Percentiles rank a stretch among this genome's conserved stretches.
Evolutionary conservation across 768 basidiomycete genomes (phyloP).

Genomic region (Lentinula aciculospora): DNA sequence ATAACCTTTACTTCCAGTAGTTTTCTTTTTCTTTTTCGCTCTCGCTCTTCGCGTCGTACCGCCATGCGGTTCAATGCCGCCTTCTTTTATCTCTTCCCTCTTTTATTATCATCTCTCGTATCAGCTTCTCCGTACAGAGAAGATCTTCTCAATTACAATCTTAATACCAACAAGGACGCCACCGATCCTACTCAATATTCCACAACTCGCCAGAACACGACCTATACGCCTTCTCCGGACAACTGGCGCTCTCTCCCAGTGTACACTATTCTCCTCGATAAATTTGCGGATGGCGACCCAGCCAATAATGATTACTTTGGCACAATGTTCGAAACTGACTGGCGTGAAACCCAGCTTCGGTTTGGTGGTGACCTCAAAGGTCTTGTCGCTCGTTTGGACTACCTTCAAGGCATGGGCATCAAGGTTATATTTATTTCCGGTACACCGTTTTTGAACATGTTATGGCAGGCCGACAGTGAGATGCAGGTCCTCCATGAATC

Average conservation of each 20-base stretch:
- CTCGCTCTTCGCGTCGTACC: background rate
- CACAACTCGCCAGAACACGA: conserved; percentile 52
- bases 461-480: conserved; percentile 94
- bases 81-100: background rate
- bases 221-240: conserved; percentile 70
- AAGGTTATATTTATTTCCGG: conserved; percentile 86
- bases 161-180: conserved; percentile 75
- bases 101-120: conserved; percentile 17
- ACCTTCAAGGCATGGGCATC: conserved; percentile 86
- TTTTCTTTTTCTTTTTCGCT: background rate
- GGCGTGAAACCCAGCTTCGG: conserved; percentile 84
- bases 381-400: conserved; percentile 70
- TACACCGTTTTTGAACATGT: conserved; percentile 90
- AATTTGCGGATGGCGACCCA: conserved; percentile 92
- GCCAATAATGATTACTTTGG: conserved; percentile 87
- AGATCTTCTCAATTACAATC: conserved; percentile 66
- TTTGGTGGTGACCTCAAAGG: conserved; percentile 88
- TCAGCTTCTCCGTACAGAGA: conserved; percentile 62
- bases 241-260: conserved; percentile 80
- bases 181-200: conserved; percentile 60
- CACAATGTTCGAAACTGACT: conserved; percentile 77
- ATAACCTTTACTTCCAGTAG: background rate
- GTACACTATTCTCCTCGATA: conserved; percentile 85
- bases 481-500: conserved; percentile 4
- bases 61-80: conserved; percentile 1